These are phyloP conservation scores for Lupinus albus DNA, from an alignment of 306 rosid species.

Conservation along the genomic window DNA sequence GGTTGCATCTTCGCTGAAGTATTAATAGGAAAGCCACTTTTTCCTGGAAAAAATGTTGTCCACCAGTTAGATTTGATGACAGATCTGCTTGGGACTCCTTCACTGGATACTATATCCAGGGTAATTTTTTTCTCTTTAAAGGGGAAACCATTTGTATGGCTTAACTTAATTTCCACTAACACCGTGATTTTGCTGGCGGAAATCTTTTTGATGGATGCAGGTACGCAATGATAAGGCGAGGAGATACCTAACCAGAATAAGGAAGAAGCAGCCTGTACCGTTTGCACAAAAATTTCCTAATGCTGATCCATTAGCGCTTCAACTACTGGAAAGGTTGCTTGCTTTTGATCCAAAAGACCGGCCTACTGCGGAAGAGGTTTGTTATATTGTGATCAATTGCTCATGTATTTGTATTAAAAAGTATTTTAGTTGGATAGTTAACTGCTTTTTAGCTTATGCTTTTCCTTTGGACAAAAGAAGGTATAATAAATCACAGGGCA, in stretches of 20 bases:
- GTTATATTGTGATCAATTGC: conserved; percentile 34
- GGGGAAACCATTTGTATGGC: conserved; percentile 20
- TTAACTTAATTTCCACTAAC: background rate
- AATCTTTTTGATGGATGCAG: conserved; percentile 50
- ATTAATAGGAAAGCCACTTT: conserved; percentile 87
- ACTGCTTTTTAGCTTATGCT: conserved; percentile 14
- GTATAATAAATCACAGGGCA: conserved; percentile 10
- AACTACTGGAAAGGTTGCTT: conserved; percentile 71
- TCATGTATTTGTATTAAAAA: conserved; percentile 5
- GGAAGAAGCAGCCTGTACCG: conserved; percentile 76
- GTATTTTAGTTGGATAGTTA: conserved; percentile 3
- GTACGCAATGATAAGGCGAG: conserved; percentile 95
- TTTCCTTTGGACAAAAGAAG: conserved; percentile 24
- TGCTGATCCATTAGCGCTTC: conserved; percentile 84
- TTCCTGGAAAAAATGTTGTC: conserved; percentile 95
- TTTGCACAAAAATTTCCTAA: conserved; percentile 81
- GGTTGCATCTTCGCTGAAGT: conserved; percentile 98
- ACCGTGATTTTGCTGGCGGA: background rate
- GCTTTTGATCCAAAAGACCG: conserved; percentile 97
- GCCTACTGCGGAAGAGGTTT: conserved; percentile 95
- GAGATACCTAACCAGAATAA: conserved; percentile 89
- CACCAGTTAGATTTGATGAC: conserved; percentile 97
- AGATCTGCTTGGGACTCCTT: conserved; percentile 92
- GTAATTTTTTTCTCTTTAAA: conserved; percentile 44
- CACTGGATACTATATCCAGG: conserved; percentile 82